Percentiles rank a stretch among this genome's conserved stretches.
Evolutionary conservation across 352 stramenopile genomes (phyloP).

Genomic region (Phytophthora lateralis): DNA sequence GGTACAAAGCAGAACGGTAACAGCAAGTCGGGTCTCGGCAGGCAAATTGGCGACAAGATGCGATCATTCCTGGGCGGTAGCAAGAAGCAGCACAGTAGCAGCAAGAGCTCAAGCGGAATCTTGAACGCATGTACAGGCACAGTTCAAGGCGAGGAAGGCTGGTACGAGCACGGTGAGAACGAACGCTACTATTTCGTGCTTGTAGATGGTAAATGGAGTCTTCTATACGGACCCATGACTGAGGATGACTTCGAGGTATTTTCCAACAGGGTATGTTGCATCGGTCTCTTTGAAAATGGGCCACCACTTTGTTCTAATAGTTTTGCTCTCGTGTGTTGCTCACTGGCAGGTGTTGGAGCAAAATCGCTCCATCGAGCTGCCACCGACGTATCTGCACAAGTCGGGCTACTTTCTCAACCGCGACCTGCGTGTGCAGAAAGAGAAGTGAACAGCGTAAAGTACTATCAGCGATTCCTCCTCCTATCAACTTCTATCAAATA

Average conservation of each 20-base stretch:
- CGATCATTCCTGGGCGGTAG: conserved; percentile 72
- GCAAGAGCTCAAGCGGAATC: conserved; percentile 78
- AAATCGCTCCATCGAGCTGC: conserved; percentile 69
- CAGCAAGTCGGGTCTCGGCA: conserved; percentile 54
- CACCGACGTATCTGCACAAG: conserved; percentile 85
- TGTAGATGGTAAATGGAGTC: conserved; percentile 83
- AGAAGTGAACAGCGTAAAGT: conserved; percentile 23
- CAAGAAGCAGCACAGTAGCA: conserved; percentile 65
- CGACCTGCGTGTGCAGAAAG: conserved; percentile 65
- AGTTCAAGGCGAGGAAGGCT: conserved; percentile 84
- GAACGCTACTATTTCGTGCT: conserved; percentile 89
- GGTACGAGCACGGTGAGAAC: conserved; percentile 89
- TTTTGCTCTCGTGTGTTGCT: background rate
- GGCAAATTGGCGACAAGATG: conserved; percentile 85
- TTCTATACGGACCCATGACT: conserved; percentile 85
- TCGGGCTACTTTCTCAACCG: conserved; percentile 72
- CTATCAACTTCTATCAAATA: conserved; percentile 20
- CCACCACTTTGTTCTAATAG: conserved; percentile 1
- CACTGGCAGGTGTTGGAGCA: conserved; percentile 63
- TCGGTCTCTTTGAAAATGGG: background rate
- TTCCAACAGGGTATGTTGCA: conserved; percentile 63
- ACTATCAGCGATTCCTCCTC: conserved; percentile 6
- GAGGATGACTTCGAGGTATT: conserved; percentile 85
- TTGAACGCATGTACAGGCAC: conserved; percentile 82
- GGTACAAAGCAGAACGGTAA: conserved; percentile 36